Percentiles rank a stretch among this genome's conserved stretches.
Conservation (phyloP, 2,329 filamentous ascomycete species). For the Fusarium anthophilum region DNA sequence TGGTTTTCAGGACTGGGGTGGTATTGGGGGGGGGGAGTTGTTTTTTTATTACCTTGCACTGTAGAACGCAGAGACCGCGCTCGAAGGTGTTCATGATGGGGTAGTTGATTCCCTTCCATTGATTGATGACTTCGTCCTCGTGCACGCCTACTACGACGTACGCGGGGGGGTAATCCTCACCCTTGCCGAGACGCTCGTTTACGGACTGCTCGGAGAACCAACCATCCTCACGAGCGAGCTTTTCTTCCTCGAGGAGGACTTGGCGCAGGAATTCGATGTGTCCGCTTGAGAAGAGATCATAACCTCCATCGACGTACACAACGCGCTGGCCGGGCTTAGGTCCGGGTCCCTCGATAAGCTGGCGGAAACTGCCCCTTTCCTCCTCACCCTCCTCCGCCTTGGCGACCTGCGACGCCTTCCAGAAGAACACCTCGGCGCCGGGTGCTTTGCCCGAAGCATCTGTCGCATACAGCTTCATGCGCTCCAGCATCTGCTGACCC, state of each 20-base stretch:
- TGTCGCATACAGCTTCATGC: conserved; percentile 87
- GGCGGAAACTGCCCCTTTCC: conserved; percentile 72
- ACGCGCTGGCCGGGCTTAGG: conserved; percentile 82
- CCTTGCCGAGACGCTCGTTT: conserved; percentile 70
- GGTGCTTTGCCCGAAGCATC: conserved; percentile 83
- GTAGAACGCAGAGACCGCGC: conserved; percentile 91
- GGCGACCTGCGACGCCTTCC: conserved; percentile 67
- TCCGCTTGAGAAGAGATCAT: conserved; percentile 94
- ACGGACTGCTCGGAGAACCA: conserved; percentile 78
- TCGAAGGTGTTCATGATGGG: conserved; percentile 99
- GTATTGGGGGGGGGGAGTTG: too few relatives aligned
- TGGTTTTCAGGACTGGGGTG: neutral
- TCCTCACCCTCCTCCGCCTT: conserved; percentile 58
- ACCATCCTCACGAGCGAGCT: conserved; percentile 70
- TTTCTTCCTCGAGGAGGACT: conserved; percentile 78
- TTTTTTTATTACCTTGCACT: conserved; percentile 76
- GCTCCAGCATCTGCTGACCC: conserved; percentile 78
- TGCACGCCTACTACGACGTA: conserved; percentile 95
- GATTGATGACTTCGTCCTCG: conserved; percentile 93
- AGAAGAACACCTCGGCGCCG: conserved; percentile 87
- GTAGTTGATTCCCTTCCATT: conserved; percentile 97
- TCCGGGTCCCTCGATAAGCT: conserved; percentile 75
- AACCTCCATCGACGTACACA: conserved; percentile 95
- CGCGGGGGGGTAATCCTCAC: conserved; percentile 80
- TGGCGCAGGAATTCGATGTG: conserved; percentile 93